phyloP scores from a whole-genome alignment of 2,329 filamentous ascomycete species.

The Diplodia intermedia region DNA sequence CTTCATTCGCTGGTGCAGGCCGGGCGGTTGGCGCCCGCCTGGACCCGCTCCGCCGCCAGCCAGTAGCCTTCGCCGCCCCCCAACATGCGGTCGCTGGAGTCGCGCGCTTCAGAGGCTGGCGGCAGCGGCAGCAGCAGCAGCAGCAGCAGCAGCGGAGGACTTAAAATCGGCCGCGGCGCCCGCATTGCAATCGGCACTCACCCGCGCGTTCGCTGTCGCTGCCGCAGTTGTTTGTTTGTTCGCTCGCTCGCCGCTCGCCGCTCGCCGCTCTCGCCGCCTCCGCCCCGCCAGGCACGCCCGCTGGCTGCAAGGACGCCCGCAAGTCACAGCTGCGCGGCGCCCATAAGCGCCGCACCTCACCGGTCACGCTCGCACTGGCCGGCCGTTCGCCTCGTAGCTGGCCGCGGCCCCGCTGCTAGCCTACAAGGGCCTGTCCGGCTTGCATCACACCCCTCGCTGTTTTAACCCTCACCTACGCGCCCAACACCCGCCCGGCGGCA shows the following conservation, averaged over 20 bases:
- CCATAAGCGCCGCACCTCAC: slow-evolving; percentile 37
- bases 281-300: slow-evolving; percentile 4
- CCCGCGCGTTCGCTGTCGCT: slow-evolving; percentile 2
- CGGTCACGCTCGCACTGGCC: slow-evolving; percentile 33
- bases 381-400: slow-evolving; percentile 18
- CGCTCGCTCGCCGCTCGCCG: not conserved
- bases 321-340: slow-evolving; percentile 19
- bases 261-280: not conserved
- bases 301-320: slow-evolving; percentile 20
- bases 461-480: slow-evolving; percentile 31
- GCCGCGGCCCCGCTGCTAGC: slow-evolving; percentile 24
- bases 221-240: not conserved
- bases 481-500: slow-evolving; percentile 29
- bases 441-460: slow-evolving; percentile 38
- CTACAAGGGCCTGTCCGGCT: slow-evolving; percentile 37
- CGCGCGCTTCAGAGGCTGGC: slow-evolving; percentile 15
- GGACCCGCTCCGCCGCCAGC: slow-evolving; percentile 1
- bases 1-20: slow-evolving; percentile 13
- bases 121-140: not conserved
- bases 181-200: not conserved
- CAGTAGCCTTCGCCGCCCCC: not conserved
- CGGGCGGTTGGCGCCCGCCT: slow-evolving; percentile 12
- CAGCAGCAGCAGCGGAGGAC: not conserved
- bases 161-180: not conserved
- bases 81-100: not conserved